Evolutionary conservation across 257 asterid species (phyloP).

Genomic region (Scutellaria minor): DNA sequence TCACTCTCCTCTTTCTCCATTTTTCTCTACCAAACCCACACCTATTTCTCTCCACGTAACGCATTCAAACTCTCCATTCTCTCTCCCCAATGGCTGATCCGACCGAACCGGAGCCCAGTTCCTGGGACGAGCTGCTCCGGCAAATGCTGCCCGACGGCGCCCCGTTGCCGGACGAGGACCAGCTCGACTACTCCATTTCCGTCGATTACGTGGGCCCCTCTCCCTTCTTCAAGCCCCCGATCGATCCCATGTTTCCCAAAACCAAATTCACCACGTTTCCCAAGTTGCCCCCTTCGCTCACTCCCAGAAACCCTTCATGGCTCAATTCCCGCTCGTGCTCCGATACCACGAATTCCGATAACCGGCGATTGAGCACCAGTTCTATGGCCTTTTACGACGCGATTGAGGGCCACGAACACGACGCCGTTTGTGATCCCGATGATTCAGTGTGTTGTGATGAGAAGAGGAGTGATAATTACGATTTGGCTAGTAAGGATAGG

Average conservation of each 20-base stretch:
- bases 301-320: conserved; percentile 43
- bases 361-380: conserved; percentile 16
- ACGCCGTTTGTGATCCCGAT: background rate
- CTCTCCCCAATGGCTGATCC: conserved; percentile 40
- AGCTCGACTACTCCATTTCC: conserved; percentile 72
- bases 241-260: conserved; percentile 39
- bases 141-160: conserved; percentile 81
- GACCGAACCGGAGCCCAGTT: conserved; percentile 30
- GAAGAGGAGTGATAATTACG: conserved; percentile 20
- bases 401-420: conserved; percentile 10
- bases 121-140: conserved; percentile 60
- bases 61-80: background rate
- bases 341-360: conserved; percentile 34
- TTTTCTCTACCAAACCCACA: conserved; percentile 28
- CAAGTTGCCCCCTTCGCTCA: conserved; percentile 44
- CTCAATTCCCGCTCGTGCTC: conserved; percentile 41
- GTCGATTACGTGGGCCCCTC: conserved; percentile 66
- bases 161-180: conserved; percentile 73
- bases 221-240: conserved; percentile 41
- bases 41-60: conserved; percentile 19
- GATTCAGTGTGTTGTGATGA: conserved; percentile 17
- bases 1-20: background rate
- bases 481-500: conserved; percentile 5
- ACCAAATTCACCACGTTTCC: conserved; percentile 43
- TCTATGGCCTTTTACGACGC: conserved; percentile 29